Base-by-base conservation (phyloP, 495 filamentous ascomycete genomes). In the Mycothermus thermophilus region DNA sequence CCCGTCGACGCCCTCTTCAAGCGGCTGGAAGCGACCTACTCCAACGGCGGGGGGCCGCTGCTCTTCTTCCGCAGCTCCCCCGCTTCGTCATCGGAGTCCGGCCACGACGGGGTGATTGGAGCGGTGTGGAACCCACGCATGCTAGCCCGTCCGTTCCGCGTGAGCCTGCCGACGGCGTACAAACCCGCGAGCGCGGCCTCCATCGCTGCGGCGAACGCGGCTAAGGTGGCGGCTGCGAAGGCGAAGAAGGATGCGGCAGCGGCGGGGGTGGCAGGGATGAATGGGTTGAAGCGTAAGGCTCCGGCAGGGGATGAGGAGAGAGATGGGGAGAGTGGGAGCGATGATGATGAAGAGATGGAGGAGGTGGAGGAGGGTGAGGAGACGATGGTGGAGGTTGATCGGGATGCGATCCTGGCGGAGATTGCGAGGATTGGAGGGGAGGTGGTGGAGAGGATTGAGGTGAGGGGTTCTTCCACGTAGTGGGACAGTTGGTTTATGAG, bases 41-140 rank as follows among this genome's bases (percentile, higher is more conserved):
- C 22, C 6, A 6, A 6, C 6, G 22, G 22, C 22, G 11, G 6
- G 11, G 71, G 74, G 17, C 67, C 69, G 16, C 50, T 87, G 21
- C 56, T 92, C 0, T 79, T 93, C 44, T 93, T 93, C 63, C 67
- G 76, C 20, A 73, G 80, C 25, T 60, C 56, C 5, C 50, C 64
- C 11, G 60, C 22, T 25, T 6, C 22, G 6, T 6, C 22, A 25
- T 6, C 6, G 22, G 22, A 25, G 11, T n/a, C n/a, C n/a, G n/a
- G n/a, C n/a, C 6, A 66, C 1, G 68, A 74, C 27, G 49, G 57
- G 27, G 55, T 75, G 1, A 74, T 95, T 48, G 79, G 73, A 3
- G 85, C 77, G 1, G 51, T 95, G 33, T 95, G 87, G 87, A 88
- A 80, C 44, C 85, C 84, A 4, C 63, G 66, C 37, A 57, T 67